phyloP scores from a whole-genome alignment of 2,329 filamentous ascomycete genomes.

The Hypomyces rosellus region DNA sequence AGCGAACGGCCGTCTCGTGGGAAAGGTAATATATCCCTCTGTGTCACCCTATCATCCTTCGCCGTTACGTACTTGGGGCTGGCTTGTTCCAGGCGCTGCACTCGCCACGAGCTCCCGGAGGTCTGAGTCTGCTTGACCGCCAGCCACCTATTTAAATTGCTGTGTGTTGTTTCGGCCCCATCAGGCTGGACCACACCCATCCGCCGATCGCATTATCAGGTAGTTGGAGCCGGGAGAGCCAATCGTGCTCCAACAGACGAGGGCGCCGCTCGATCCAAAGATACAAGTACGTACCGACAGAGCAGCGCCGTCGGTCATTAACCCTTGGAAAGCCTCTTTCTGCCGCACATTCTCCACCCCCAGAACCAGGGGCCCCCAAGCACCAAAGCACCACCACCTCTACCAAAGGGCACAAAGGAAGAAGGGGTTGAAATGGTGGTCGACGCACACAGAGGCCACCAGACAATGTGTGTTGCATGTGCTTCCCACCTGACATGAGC shows the following conservation, averaged over 20 bases:
- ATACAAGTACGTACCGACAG: background rate
- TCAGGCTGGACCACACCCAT: background rate
- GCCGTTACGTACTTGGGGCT: background rate
- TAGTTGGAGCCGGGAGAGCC: background rate
- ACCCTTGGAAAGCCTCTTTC: background rate
- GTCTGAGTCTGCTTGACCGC: background rate
- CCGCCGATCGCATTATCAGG: background rate
- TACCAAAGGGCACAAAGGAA: background rate
- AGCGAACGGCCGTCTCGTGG: background rate
- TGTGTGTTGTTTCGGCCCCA: background rate
- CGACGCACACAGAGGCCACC: background rate
- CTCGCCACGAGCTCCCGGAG: background rate
- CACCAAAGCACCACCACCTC: background rate
- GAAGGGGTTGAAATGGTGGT: background rate
- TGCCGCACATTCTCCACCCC: conserved; percentile 5
- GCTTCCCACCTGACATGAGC: conserved; percentile 4
- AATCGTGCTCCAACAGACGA: background rate
- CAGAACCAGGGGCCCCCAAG: background rate
- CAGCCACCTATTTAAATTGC: background rate
- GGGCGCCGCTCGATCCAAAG: background rate
- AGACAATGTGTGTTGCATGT: background rate
- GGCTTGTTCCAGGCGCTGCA: background rate
- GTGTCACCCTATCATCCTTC: background rate
- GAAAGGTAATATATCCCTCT: conserved; percentile 1
- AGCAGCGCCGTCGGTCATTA: background rate